Conservation (phyloP, 2,329 filamentous ascomycete species). For the Fonsecaea monophora region DNA sequence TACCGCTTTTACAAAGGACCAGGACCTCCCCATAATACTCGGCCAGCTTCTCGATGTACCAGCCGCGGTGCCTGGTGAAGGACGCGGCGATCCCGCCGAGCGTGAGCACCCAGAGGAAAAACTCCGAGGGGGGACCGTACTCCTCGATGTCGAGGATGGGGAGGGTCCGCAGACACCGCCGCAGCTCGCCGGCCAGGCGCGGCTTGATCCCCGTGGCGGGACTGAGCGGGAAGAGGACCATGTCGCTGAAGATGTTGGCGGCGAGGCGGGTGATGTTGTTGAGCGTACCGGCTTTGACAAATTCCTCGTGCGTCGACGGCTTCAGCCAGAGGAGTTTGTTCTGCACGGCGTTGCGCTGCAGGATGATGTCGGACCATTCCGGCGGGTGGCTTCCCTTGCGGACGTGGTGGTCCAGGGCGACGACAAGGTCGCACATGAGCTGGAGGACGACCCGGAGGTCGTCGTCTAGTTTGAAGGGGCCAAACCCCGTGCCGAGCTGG, state of each 20-base stretch:
- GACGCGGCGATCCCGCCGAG: conserved; percentile 13
- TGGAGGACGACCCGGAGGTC: neutral
- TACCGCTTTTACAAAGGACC: too few relatives aligned
- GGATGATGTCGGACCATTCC: conserved; percentile 1
- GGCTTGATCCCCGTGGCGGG: conserved; percentile 12
- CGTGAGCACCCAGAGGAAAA: conserved; percentile 13
- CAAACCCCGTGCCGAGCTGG: neutral
- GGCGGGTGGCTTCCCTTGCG: neutral
- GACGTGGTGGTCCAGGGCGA: conserved; percentile 18
- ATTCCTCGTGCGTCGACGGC: neutral
- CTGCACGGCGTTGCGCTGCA: conserved; percentile 10
- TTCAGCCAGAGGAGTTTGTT: conserved; percentile 13
- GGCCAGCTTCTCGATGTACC: conserved; percentile 18
- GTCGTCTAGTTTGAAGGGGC: neutral
- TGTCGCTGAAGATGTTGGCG: conserved; percentile 17
- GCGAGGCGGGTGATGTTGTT: conserved; percentile 9
- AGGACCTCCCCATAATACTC: neutral
- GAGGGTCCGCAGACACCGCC: neutral
- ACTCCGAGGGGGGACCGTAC: neutral
- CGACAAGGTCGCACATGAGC: conserved; percentile 10
- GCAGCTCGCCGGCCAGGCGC: conserved; percentile 12
- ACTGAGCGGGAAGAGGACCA: conserved; percentile 19
- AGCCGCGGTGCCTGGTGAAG: conserved; percentile 13
- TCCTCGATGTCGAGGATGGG: conserved; percentile 11
- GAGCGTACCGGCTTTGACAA: neutral